phyloP scores from a whole-genome alignment of 2,329 filamentous ascomycete genomes.

The Fusarium scirpi region DNA sequence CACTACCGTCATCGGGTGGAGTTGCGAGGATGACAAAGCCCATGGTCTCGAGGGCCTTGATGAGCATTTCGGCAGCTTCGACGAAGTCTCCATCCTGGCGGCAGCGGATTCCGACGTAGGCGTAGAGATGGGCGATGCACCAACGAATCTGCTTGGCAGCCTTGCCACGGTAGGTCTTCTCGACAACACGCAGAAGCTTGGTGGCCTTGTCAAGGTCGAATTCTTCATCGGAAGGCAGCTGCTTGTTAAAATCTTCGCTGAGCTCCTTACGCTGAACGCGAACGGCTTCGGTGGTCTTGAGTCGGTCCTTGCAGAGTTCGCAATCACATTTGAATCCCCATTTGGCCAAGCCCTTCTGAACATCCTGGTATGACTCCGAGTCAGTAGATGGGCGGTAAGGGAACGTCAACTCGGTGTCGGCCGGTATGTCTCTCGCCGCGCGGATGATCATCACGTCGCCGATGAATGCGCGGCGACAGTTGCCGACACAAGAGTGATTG shows the following conservation, averaged over 20 bases:
- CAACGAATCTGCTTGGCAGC: not conserved
- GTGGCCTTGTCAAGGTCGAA: not conserved
- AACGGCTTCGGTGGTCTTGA: not conserved
- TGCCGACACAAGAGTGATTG: slow-evolving; percentile 65
- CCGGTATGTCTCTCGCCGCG: slow-evolving; percentile 57
- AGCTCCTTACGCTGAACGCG: not conserved
- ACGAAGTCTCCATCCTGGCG: not conserved
- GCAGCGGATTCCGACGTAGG: not conserved
- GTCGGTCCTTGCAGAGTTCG: slow-evolving; percentile 49
- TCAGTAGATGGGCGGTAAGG: slow-evolving; percentile 51
- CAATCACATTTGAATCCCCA: slow-evolving; percentile 61
- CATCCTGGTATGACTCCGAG: slow-evolving; percentile 44
- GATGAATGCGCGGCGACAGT: slow-evolving; percentile 62
- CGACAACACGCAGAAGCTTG: not conserved
- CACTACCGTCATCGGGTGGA: not conserved
- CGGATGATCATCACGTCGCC: slow-evolving; percentile 66
- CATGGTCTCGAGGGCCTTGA: not conserved
- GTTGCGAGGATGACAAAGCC: not conserved
- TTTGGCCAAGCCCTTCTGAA: slow-evolving; percentile 45
- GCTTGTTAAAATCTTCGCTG: not conserved
- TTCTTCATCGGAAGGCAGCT: not conserved
- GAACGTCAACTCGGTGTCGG: slow-evolving; percentile 60
- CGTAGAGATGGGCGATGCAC: not conserved
- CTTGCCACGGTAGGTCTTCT: slow-evolving; percentile 1
- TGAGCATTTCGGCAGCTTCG: not conserved